Evolutionary conservation across 129 eudicot genomes (phyloP).

Genomic region (Lonicera japonica): DNA sequence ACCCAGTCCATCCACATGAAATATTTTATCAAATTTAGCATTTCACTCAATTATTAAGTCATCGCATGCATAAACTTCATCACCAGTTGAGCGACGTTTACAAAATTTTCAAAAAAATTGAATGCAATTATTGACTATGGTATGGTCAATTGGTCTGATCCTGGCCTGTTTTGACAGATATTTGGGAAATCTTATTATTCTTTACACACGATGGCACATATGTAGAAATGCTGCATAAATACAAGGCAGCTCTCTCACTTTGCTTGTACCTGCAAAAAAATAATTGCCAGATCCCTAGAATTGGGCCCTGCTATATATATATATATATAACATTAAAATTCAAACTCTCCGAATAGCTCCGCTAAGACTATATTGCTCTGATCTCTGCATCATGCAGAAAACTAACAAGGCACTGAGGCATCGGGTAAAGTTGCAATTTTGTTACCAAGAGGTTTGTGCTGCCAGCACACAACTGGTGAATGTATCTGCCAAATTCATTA

Average conservation of each 20-base stretch:
- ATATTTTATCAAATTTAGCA: too few relatives aligned
- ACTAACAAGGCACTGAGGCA: not conserved
- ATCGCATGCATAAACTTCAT: too few relatives aligned
- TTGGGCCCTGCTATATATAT: not conserved
- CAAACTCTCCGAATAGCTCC: not conserved
- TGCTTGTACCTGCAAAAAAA: not conserved
- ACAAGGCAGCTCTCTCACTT: not conserved
- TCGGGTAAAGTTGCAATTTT: not conserved
- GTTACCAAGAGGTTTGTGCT: not conserved
- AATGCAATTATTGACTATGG: not conserved
- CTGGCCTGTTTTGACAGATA: not conserved
- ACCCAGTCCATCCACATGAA: too few relatives aligned
- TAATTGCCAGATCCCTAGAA: not conserved
- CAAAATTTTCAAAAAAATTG: too few relatives aligned
- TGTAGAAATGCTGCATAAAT: not conserved
- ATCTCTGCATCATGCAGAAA: not conserved
- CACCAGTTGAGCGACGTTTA: too few relatives aligned
- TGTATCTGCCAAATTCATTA: not conserved
- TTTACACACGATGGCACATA: not conserved
- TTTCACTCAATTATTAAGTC: too few relatives aligned
- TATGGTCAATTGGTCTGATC: too few relatives aligned
- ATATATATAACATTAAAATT: not conserved
- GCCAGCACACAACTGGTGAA: not conserved
- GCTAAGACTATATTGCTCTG: not conserved
- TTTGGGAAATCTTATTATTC: not conserved